phyloP scores from a whole-genome alignment of 805 yeast genomes.

The Candida taoyuanica region DNA sequence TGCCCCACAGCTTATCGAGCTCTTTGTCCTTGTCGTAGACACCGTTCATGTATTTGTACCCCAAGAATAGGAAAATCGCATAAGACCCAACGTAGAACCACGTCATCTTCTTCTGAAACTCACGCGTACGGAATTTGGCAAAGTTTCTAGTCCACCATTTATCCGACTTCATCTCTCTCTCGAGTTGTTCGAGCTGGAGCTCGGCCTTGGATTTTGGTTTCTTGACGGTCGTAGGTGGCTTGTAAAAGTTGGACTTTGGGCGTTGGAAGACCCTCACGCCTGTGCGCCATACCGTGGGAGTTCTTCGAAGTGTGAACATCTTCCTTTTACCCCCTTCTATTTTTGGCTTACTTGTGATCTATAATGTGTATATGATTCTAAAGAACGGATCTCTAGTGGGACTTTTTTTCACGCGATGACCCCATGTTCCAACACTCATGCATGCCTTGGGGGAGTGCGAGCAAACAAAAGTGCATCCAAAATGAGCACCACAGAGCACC shows the following conservation, averaged over 20 bases:
- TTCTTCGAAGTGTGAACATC: no score
- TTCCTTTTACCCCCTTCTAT: no score
- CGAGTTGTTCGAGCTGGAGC: conserved; percentile 29
- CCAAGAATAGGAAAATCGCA: conserved; percentile 49
- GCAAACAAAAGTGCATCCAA: no score
- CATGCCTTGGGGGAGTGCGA: no score
- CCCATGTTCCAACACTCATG: no score
- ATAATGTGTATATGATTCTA: no score
- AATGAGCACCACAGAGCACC: no score
- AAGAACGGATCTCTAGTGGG: no score
- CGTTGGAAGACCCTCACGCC: no score
- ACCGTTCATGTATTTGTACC: conserved; percentile 62
- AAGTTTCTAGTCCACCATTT: conserved; percentile 44
- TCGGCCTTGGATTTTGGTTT: conserved; percentile 30
- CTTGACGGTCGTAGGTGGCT: conserved; percentile 21
- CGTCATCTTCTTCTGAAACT: conserved; percentile 59
- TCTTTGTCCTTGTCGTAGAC: conserved; percentile 62
- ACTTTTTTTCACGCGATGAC: no score
- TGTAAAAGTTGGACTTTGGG: conserved; percentile 19
- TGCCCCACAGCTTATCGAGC: conserved; percentile 36
- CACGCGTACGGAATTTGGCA: conserved; percentile 47
- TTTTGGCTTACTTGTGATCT: no score
- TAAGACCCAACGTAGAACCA: conserved; percentile 60
- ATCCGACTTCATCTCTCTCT: conserved; percentile 31
- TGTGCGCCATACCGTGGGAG: no score